Conservation (phyloP, 129 eudicot genomes). For the Helianthus annuus region HanXRQr2.0-SUNRISE NC_035445.2:172502417-172502916, state of each 20-base stretch:
- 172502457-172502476: conserved; percentile 96
- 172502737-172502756: no score
- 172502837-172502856: no score
- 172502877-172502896: no score
- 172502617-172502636: conserved; percentile 79
- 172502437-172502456: conserved; percentile 79
- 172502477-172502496: conserved; percentile 86
- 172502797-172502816: no score
- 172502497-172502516: conserved; percentile 87
- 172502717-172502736: no score
- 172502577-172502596: conserved; percentile 87
- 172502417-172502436: conserved; percentile 65
- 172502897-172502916: no score
- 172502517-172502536: conserved; percentile 94
- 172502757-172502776: no score
- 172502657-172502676: conserved; percentile 92
- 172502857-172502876: no score
- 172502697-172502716: conserved; percentile 39
- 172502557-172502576: conserved; percentile 85
- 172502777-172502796: no score
- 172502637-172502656: conserved; percentile 92
- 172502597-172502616: conserved; percentile 65
- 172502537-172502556: conserved; percentile 68
- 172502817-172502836: no score
- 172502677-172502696: conserved; percentile 96